Conservation (phyloP, 2,329 filamentous ascomycete genomes). For the Epichloe uncinata region DNA sequence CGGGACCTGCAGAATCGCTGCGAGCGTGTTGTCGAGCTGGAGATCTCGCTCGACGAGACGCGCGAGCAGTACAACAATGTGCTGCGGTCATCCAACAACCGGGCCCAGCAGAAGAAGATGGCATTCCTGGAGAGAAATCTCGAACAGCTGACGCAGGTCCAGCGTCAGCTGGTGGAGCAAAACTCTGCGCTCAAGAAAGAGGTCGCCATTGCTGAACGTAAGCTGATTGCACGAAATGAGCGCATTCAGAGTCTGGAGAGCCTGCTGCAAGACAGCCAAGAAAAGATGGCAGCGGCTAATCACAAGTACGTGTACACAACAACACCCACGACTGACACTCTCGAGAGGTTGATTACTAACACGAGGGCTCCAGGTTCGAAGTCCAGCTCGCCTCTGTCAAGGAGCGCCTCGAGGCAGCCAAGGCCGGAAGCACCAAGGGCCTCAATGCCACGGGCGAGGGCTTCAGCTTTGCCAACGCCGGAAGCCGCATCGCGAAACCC, state of each 20-base stretch:
- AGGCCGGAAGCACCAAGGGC: constrained; percentile 77
- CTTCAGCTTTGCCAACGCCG: constrained; percentile 56
- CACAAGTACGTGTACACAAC: constrained; percentile 59
- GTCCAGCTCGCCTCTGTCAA: constrained; percentile 94
- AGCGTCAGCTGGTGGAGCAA: constrained; percentile 94
- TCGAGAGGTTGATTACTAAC: neutral
- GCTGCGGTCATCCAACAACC: constrained; percentile 89
- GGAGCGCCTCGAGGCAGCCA: constrained; percentile 91
- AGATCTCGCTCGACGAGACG: constrained; percentile 94
- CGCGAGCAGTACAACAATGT: constrained; percentile 99
- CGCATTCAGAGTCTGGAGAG: constrained; percentile 88
- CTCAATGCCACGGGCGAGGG: constrained; percentile 53
- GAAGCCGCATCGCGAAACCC: constrained; percentile 57
- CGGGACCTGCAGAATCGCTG: constrained; percentile 96
- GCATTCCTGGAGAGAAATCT: constrained; percentile 96
- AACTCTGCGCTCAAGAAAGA: constrained; percentile 97
- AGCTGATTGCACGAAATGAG: constrained; percentile 92
- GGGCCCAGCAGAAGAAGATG: constrained; percentile 99
- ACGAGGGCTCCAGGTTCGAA: constrained; percentile 60
- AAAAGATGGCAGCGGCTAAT: constrained; percentile 94
- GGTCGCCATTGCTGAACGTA: constrained; percentile 94
- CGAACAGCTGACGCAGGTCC: constrained; percentile 93
- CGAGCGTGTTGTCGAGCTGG: constrained; percentile 93
- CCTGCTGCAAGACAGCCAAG: constrained; percentile 89
- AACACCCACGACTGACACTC: neutral